Evolutionary conservation across 129 eudicot genomes (phyloP).

Genomic region (Sambucus nigra): DNA sequence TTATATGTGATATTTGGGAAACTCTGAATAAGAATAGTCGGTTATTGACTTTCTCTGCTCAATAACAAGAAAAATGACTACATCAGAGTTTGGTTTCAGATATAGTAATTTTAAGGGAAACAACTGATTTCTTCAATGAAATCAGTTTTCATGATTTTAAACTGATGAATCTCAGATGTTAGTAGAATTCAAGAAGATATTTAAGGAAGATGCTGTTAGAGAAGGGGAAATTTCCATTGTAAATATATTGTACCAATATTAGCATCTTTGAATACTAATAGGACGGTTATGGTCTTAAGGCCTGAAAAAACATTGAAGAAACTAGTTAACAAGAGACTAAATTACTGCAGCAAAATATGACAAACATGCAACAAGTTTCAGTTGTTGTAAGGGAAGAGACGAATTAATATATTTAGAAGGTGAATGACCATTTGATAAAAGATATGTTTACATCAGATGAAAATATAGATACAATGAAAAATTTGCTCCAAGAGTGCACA

Average conservation of each 20-base stretch:
- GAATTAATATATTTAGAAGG: constrained; percentile 40
- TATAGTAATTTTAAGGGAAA: constrained; percentile 48
- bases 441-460: constrained; percentile 36
- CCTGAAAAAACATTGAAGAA: constrained; percentile 42
- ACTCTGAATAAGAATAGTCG: constrained; percentile 47
- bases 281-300: constrained; percentile 65
- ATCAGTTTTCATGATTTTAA: constrained; percentile 46
- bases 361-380: constrained; percentile 51
- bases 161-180: constrained; percentile 42
- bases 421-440: constrained; percentile 41
- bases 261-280: constrained; percentile 44
- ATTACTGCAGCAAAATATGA: constrained; percentile 33
- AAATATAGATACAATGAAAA: constrained; percentile 36
- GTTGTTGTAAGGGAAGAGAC: constrained; percentile 35
- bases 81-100: constrained; percentile 60
- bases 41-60: constrained; percentile 56
- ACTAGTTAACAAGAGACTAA: constrained; percentile 36
- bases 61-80: constrained; percentile 72
- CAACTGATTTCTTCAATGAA: constrained; percentile 44
- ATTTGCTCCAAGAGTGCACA: constrained; percentile 50
- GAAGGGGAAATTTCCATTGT: constrained; percentile 68
- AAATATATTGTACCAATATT: constrained; percentile 53
- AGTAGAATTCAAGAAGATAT: constrained; percentile 49
- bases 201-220: constrained; percentile 72
- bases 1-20: constrained; percentile 42